These are phyloP conservation scores for Metschnikowia henanensis DNA, from an alignment of 805 yeast genomes.

Conservation along the genomic window DNA sequence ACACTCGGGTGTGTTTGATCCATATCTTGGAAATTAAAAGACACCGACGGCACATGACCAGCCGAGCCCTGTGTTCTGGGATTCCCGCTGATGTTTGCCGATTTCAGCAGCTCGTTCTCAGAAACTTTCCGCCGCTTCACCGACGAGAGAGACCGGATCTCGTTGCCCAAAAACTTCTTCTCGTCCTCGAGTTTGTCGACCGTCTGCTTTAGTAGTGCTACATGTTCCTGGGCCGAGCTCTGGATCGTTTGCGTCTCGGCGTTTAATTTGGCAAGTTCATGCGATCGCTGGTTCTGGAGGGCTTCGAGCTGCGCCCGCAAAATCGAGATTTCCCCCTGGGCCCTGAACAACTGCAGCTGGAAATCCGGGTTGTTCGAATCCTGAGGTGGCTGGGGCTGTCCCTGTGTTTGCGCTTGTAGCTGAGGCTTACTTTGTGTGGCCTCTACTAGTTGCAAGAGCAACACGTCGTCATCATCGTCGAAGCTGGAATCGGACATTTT, in stretches of 20 bases:
- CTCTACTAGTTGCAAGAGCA: constrained; percentile 47
- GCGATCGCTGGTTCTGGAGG: constrained; percentile 39
- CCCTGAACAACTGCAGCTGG: constrained; percentile 40
- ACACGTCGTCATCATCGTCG: constrained; percentile 45
- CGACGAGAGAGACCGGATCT: constrained; percentile 28
- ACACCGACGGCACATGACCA: background rate
- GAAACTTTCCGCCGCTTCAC: constrained; percentile 20
- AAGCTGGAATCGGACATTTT: constrained; percentile 23
- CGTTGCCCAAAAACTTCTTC: constrained; percentile 41
- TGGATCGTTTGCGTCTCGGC: constrained; percentile 19
- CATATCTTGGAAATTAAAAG: background rate
- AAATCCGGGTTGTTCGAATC: constrained; percentile 7
- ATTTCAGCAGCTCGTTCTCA: background rate
- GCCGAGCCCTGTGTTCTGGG: background rate
- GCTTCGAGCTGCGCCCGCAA: constrained; percentile 62
- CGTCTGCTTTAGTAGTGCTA: constrained; percentile 28
- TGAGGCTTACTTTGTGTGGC: constrained; percentile 40
- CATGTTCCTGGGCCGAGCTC: constrained; percentile 30
- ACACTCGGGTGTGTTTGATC: background rate
- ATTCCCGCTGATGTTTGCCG: too few species aligned
- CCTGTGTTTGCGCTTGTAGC: too few species aligned
- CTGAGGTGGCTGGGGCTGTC: constrained; percentile 8
- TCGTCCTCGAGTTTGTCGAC: constrained; percentile 44
- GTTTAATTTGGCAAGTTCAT: constrained; percentile 32
- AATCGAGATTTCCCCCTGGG: constrained; percentile 81